Evolutionary conservation across 305 asterid genomes (phyloP), one percentile per base, ranked within the genome.

Genomic region (Rubia occidens): DNA sequence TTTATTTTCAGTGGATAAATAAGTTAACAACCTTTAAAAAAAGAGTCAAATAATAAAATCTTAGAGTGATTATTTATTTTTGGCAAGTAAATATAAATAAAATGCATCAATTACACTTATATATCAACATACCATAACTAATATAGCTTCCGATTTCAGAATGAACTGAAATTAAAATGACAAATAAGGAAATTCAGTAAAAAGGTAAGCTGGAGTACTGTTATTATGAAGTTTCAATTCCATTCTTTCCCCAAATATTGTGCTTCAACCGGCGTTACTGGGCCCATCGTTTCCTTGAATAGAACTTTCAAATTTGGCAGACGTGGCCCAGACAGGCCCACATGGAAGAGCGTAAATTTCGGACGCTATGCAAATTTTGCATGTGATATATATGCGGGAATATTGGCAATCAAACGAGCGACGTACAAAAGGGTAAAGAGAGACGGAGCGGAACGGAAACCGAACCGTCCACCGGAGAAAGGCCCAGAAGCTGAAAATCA

Each of bases 401-500:
- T 51, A 32, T 68, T 68, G 47, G 21, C 17, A 55, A 49, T 37
- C 21, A 7, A 2, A 54, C 51, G 20, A 67, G 40, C 3, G 21
- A 8, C 21, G 56, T 55, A 13, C 6, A 67, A 3, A 17, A 29
- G 67, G 67, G n/a, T 13, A 56, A 13, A 17, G 26, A n/a, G 20
- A 14, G 14, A 24, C 24, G 54, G 60, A 47, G 24, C 49, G 21
- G 13, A 51, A 4, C 37, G 21, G 3, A 14, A 49, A 58, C 32
- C 21, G 32, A 24, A 11, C 10, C 9, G 54, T 54, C 64, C 40
- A 55, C 53, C 47, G 18, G 40, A 60, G 3, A 13, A 39, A 54
- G 65, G 55, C 65, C 20, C 14, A 40, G 65, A 56, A 69, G 66
- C 72, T 69, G 9, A 7, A 37, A 15, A 21, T 69, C 66, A 69